phyloP scores from a whole-genome alignment of 371 early-diverging fungal species.

The Paraphysoderma sedebokerense region DNA sequence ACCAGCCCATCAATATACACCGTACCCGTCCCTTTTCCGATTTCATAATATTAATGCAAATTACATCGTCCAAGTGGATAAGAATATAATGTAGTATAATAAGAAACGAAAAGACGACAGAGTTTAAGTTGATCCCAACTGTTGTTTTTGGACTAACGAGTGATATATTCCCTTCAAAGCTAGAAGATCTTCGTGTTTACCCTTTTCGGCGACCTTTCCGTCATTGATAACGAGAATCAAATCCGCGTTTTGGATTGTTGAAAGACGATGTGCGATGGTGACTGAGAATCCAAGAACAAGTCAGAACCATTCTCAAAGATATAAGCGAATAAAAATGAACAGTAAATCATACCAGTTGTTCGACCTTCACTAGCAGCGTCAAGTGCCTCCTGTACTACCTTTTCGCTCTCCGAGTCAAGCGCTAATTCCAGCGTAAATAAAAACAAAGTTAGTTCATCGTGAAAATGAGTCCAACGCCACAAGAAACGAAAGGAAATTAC shows the following conservation, averaged over 20 bases:
- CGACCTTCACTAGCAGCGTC: slow-evolving; percentile 34
- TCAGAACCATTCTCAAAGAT: not conserved
- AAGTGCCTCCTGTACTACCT: slow-evolving; percentile 39
- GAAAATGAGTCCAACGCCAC: no score
- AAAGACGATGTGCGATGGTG: slow-evolving; percentile 18
- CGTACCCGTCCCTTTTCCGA: no score
- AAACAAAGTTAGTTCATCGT: no score
- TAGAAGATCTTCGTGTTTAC: slow-evolving; percentile 32
- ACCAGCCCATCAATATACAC: no score
- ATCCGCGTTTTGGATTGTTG: slow-evolving; percentile 46
- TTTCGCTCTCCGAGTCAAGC: slow-evolving; percentile 33
- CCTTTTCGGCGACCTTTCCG: slow-evolving; percentile 39
- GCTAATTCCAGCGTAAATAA: no score
- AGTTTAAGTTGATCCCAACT: no score
- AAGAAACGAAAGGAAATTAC: no score
- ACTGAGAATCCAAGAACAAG: not conserved
- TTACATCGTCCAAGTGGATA: no score
- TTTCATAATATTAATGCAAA: no score
- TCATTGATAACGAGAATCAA: slow-evolving; percentile 37
- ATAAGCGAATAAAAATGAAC: slow-evolving; percentile 9
- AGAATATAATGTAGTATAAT: no score
- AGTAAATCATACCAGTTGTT: slow-evolving; percentile 49
- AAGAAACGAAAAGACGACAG: no score
- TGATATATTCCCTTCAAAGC: not conserved
- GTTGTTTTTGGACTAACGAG: not conserved